Evolutionary conservation across 2,329 filamentous ascomycete genomes (phyloP).

Genomic region (Tolypocladium ovalisporum): DNA sequence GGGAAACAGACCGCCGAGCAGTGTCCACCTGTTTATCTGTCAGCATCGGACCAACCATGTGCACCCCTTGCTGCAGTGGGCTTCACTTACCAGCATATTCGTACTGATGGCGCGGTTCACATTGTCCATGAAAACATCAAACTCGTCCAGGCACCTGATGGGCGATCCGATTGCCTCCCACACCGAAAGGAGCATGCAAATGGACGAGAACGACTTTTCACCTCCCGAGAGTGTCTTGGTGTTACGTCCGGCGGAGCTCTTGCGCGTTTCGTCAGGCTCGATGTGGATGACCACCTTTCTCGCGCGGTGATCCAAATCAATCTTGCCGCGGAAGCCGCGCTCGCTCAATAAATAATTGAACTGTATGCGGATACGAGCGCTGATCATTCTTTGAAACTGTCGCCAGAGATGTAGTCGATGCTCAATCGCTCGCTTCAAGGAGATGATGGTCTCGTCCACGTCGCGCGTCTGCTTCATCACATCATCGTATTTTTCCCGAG

Average conservation of each 20-base stretch:
- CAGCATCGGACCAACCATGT: not conserved
- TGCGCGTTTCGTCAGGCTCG: constrained; percentile 58
- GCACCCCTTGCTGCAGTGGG: not conserved
- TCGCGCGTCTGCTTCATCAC: constrained; percentile 30
- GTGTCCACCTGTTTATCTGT: constrained; percentile 56
- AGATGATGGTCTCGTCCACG: constrained; percentile 28
- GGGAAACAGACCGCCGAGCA: constrained; percentile 74
- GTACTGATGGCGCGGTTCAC: constrained; percentile 91
- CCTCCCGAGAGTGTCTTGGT: constrained; percentile 91
- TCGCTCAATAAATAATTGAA: constrained; percentile 86
- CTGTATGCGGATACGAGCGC: constrained; percentile 70
- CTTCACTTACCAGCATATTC: constrained; percentile 68
- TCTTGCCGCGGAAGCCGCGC: constrained; percentile 73
- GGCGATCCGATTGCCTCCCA: constrained; percentile 99
- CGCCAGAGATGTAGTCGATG: constrained; percentile 68
- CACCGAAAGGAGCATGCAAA: constrained; percentile 81
- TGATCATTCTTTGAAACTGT: constrained; percentile 74
- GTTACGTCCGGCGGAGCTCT: constrained; percentile 59
- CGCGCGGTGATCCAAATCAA: constrained; percentile 66
- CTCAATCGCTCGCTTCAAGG: constrained; percentile 48
- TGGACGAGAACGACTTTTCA: constrained; percentile 95
- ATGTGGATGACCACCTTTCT: constrained; percentile 70
- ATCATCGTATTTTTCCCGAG: constrained; percentile 29
- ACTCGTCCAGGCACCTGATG: constrained; percentile 90
- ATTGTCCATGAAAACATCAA: constrained; percentile 98